Base-by-base conservation (phyloP, 192 early-diverging fungal genomes). In the Dissophora ornata region DNA sequence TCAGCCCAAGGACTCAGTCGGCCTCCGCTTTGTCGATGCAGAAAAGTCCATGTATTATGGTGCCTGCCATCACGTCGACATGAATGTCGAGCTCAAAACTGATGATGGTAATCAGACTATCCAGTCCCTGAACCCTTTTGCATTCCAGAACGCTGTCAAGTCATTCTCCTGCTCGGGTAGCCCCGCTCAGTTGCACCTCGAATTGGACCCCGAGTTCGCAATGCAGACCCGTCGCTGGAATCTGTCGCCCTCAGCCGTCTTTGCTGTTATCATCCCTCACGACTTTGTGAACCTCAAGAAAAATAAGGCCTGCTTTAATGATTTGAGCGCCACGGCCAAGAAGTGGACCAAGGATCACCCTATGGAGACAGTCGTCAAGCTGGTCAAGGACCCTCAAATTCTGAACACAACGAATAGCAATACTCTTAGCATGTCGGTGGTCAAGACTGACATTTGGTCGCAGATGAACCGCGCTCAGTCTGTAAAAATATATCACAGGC, bases 201-300 rank as follows among this genome's bases (percentile, higher is more conserved):
- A 71, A 13, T 41, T 71, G 24, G 44, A 44, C 11, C 53, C 69
- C 18, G 60, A 56, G 25, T 71, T 55, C 22, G 60, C 69, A 1
- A 13, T 36, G 0, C 60, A 71, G 36, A 38, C 36, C 3, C 53
- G 59, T 16, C 69, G 53, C 34, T 71, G 69, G 69, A 63, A 38
- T 3, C 12, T 70, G 16, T 26, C 60, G 4, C 53, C 60, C 25
- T 3, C 33, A 12, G 57, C 9, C 1, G 19, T 63, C n/a, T 63
- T 71, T 51, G 69, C 38, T 10, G 44, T 71, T 24, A 46, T 71
- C 10, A 71, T 71, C 38, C 69, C 69, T 30, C 69, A 71, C 36
- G 69, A 71, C 54, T 34, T 48, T 57, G 69, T 71, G 15, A 54
- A 71, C 19, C 69, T 71, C 54, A 63, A 71, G 54, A 71, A 57